Evolutionary conservation across 495 filamentous ascomycete species (phyloP).

Genomic region (Aspergillus kassunensis): DNA sequence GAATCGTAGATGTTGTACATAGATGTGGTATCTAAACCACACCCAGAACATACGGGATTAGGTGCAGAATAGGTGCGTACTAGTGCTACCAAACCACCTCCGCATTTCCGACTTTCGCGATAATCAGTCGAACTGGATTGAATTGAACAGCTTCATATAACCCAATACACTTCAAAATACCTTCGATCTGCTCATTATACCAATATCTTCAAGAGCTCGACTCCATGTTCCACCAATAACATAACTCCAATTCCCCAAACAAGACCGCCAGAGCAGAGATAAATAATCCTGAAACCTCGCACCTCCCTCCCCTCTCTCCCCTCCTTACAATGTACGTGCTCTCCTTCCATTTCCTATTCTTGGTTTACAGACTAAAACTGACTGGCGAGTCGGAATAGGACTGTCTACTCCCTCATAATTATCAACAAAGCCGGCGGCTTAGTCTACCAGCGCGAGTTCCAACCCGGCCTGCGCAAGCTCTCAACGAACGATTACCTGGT

Average conservation of each 20-base stretch:
- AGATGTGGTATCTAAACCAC: background rate
- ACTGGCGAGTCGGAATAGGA: constrained; percentile 52
- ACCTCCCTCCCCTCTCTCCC: background rate
- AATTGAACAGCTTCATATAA: no score
- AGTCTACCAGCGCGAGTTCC: constrained; percentile 92
- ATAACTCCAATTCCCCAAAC: constrained; percentile 3
- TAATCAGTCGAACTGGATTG: background rate
- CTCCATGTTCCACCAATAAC: background rate
- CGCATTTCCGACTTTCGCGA: constrained; percentile 2
- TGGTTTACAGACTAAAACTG: background rate
- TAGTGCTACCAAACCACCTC: background rate
- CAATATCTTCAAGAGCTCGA: no score
- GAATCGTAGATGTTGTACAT: background rate
- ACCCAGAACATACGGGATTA: background rate
- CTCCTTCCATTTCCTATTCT: background rate
- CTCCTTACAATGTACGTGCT: constrained; percentile 1
- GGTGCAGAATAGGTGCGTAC: background rate
- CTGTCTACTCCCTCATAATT: constrained; percentile 88
- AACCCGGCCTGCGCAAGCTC: constrained; percentile 76
- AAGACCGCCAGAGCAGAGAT: no score
- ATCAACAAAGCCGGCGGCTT: constrained; percentile 98
- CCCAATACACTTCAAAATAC: no score
- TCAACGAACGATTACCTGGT: constrained; percentile 93
- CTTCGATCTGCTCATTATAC: background rate
- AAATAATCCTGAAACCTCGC: no score